phyloP scores from a whole-genome alignment of 257 asterid species.

The Solanum arcanum region DNA sequence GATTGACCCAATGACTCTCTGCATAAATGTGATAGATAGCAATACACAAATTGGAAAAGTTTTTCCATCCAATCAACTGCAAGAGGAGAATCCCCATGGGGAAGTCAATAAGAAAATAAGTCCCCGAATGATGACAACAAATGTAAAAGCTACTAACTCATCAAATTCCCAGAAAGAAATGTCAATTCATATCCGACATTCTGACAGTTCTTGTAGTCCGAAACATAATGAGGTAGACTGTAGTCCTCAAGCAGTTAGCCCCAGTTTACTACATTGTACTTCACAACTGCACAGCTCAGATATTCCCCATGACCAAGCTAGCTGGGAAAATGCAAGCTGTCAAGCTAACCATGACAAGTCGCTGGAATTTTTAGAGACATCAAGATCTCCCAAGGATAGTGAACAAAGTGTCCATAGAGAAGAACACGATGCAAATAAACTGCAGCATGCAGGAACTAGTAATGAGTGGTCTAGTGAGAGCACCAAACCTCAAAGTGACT shows the following conservation, averaged over 20 bases:
- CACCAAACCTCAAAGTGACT: conserved; percentile 10
- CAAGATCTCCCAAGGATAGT: not conserved
- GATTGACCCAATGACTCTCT: not conserved
- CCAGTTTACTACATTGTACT: not conserved
- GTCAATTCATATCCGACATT: conserved; percentile 4
- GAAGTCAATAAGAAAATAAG: not conserved
- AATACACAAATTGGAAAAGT: conserved; percentile 3
- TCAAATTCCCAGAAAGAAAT: not conserved
- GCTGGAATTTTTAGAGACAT: conserved; percentile 1
- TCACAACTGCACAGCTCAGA: conserved; percentile 3
- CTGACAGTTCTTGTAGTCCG: conserved; percentile 5
- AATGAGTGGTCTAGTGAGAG: conserved; percentile 7
- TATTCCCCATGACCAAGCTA: conserved; percentile 9
- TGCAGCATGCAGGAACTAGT: conserved; percentile 9
- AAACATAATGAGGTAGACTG: not conserved
- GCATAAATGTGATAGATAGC: not conserved
- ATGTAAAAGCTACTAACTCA: not conserved
- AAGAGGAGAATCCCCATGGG: conserved; percentile 8
- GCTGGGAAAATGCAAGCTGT: conserved; percentile 8
- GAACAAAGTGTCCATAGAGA: conserved; percentile 1
- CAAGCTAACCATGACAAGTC: conserved; percentile 1
- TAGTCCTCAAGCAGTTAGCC: conserved; percentile 1
- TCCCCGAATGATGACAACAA: not conserved
- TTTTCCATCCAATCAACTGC: conserved; percentile 1
- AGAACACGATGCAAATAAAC: conserved; percentile 6